Conservation (phyloP, 2,329 filamentous ascomycete genomes). For the Botryosphaeria dothidea region DNA sequence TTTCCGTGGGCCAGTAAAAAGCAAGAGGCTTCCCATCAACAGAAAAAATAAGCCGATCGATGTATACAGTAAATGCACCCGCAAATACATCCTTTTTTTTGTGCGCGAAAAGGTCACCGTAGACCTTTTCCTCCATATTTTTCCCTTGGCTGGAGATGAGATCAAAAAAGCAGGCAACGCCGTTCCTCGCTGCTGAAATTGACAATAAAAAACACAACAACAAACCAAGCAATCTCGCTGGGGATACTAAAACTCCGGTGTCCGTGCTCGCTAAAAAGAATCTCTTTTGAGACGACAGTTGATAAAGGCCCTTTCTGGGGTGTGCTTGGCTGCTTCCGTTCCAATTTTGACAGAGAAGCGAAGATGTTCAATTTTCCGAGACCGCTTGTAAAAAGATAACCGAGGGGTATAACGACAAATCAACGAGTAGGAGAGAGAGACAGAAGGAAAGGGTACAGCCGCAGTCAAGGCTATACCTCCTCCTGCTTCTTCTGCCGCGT, state of each 20-base stretch:
- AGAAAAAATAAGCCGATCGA: background rate
- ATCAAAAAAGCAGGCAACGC: background rate
- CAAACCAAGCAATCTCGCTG: slow-evolving; percentile 6
- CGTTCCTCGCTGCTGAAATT: background rate
- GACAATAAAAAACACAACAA: background rate
- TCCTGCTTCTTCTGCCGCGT: slow-evolving; percentile 1
- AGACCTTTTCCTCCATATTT: background rate
- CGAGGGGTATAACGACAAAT: background rate
- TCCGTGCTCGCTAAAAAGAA: slow-evolving; percentile 16
- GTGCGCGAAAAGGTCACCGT: background rate
- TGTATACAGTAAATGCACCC: slow-evolving; percentile 3
- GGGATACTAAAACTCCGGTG: background rate
- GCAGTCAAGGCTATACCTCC: slow-evolving; percentile 3
- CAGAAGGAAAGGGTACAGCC: background rate
- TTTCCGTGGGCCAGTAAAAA: background rate
- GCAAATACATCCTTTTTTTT: background rate
- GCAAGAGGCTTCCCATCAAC: background rate
- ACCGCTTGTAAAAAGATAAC: background rate
- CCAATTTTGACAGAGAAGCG: slow-evolving; percentile 15
- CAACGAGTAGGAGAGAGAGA: too few relatives aligned
- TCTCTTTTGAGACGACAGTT: background rate
- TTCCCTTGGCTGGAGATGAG: background rate
- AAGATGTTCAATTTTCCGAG: slow-evolving; percentile 6
- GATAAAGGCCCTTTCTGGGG: background rate
- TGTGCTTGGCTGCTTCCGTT: background rate